These are phyloP conservation scores for Pythium volutum DNA, from an alignment of 352 stramenopile species.

Conservation along the genomic window DNA sequence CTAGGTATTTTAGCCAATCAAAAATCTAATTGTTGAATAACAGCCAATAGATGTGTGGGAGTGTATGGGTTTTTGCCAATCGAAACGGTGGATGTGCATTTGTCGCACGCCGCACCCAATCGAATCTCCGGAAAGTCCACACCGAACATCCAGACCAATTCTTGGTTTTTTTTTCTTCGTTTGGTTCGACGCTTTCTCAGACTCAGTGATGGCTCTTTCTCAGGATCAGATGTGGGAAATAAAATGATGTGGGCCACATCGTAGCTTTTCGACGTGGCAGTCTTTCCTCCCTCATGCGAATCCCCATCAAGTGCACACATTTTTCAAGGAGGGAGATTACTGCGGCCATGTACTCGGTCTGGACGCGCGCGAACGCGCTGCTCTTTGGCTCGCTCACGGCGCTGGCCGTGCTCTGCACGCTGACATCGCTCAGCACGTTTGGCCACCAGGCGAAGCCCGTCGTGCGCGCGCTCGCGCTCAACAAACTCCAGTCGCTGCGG, in stretches of 20 bases:
- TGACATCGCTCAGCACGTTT: constrained; percentile 74
- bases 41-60: neutral
- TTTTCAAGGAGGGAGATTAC: neutral
- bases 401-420: constrained; percentile 67
- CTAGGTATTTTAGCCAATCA: neutral
- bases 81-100: neutral
- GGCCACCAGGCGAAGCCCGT: constrained; percentile 54
- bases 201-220: neutral
- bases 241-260: constrained; percentile 3
- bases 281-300: neutral
- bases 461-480: constrained; percentile 58
- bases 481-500: constrained; percentile 73
- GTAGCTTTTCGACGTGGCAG: constrained; percentile 5
- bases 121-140: neutral
- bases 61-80: neutral
- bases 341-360: constrained; percentile 79
- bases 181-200: neutral
- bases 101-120: neutral
- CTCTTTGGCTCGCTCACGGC: constrained; percentile 80
- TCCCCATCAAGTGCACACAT: constrained; percentile 1
- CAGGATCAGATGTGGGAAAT: neutral
- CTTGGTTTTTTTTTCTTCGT: neutral
- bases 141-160: constrained; percentile 2
- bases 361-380: constrained; percentile 80
- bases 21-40: neutral